Percentiles rank a stretch among this genome's conserved stretches.
phyloP scores from a whole-genome alignment of 345 rosid genomes.

The Acer campestre region DNA sequence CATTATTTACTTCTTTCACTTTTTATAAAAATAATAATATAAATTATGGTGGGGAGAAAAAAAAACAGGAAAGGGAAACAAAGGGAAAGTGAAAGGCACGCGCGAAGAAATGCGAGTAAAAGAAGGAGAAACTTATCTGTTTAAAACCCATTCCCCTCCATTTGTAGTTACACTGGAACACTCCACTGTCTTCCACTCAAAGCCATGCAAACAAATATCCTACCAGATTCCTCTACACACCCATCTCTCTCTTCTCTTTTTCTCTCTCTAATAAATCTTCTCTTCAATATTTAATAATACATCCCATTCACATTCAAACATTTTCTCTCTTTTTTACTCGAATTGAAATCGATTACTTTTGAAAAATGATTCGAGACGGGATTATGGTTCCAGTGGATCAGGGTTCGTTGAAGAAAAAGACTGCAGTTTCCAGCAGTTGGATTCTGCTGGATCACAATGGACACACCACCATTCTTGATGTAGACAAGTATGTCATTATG shows the following conservation, averaged over 20 bases:
- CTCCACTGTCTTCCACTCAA: constrained; percentile 4
- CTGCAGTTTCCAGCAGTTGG: constrained; percentile 47
- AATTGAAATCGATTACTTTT: neutral
- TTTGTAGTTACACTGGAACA: constrained; percentile 15
- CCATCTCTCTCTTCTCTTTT: too few species aligned
- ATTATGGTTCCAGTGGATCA: constrained; percentile 26
- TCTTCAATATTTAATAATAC: neutral
- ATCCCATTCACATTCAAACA: neutral
- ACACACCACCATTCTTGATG: constrained; percentile 37
- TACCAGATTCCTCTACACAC: neutral
- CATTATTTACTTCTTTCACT: too few species aligned
- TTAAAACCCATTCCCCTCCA: constrained; percentile 28
- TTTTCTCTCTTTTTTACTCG: neutral
- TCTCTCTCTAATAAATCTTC: neutral
- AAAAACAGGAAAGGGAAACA: too few species aligned
- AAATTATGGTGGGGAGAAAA: too few species aligned
- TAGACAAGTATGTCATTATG: constrained; percentile 57
- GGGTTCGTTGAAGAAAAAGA: constrained; percentile 41
- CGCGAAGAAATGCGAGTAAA: constrained; percentile 26
- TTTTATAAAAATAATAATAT: too few species aligned
- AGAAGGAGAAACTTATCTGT: constrained; percentile 10
- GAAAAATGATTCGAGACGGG: constrained; percentile 20
- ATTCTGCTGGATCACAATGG: constrained; percentile 40
- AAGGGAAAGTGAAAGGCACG: constrained; percentile 17
- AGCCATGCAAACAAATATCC: constrained; percentile 15